phyloP scores from a whole-genome alignment of 148 eudicot genomes.

The Talinum fruticosum region DNA sequence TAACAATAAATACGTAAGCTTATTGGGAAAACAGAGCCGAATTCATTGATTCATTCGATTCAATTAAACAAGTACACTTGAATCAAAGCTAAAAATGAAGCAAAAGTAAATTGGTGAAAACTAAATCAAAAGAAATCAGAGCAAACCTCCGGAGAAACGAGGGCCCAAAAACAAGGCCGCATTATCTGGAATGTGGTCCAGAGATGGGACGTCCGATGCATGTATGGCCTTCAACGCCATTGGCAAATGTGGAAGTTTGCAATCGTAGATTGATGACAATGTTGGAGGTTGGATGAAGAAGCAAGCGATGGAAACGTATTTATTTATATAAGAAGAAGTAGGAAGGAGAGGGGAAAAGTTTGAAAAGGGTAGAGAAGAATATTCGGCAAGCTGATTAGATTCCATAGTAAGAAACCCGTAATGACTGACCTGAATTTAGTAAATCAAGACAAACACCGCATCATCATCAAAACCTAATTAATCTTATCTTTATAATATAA shows the following conservation, averaged over 20 bases:
- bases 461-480: background rate
- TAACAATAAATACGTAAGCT: no score
- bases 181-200: constrained; percentile 34
- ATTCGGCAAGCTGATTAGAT: background rate
- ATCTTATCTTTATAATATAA: no score
- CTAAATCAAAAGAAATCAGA: no score
- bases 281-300: background rate
- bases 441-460: background rate
- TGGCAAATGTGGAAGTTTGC: background rate
- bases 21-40: no score
- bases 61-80: no score
- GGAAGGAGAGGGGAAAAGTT: no score
- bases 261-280: no score
- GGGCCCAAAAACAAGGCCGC: constrained; percentile 19
- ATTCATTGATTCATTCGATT: no score
- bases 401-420: background rate
- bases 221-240: constrained; percentile 63
- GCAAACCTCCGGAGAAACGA: constrained; percentile 25
- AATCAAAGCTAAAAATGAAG: no score
- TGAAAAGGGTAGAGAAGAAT: background rate
- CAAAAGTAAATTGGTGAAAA: background rate
- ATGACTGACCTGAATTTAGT: background rate
- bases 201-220: constrained; percentile 52
- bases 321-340: no score
- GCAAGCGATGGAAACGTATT: no score